phyloP scores from a whole-genome alignment of 768 basidiomycete genomes.

The Psilocybe azurescens region DNA sequence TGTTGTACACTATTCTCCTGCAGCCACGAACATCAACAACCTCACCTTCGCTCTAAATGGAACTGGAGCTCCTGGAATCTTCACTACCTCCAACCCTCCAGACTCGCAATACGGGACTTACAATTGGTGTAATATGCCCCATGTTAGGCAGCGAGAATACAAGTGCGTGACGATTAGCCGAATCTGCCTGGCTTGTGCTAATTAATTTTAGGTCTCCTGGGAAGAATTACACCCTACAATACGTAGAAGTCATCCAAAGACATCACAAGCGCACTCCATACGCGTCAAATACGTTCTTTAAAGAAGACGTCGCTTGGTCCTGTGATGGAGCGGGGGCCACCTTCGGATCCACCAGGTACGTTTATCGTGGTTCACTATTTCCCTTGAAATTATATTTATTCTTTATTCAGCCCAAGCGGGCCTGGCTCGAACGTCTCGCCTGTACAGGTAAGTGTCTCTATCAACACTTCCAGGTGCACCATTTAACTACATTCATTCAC shows the following conservation, averaged over 20 bases:
- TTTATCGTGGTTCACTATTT: not conserved
- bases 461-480: not conserved
- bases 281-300: constrained; percentile 53
- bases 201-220: constrained; percentile 37
- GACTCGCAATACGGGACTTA: constrained; percentile 47
- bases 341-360: constrained; percentile 35
- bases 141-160: constrained; percentile 50
- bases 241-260: constrained; percentile 56
- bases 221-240: constrained; percentile 41
- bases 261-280: constrained; percentile 62
- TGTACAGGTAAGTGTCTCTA: constrained; percentile 35
- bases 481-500: not conserved
- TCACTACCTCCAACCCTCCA: constrained; percentile 44
- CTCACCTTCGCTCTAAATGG: constrained; percentile 46
- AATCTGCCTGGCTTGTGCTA: not conserved
- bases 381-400: not conserved
- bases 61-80: constrained; percentile 51
- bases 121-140: constrained; percentile 64
- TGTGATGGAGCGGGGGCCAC: constrained; percentile 48
- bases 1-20: constrained; percentile 45
- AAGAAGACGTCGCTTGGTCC: constrained; percentile 50
- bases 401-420: constrained; percentile 26
- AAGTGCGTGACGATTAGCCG: constrained; percentile 34
- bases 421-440: constrained; percentile 33
- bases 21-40: constrained; percentile 45